Evolutionary conservation across 208 protist genomes (phyloP).

Genomic region (Acanthamoeba culbertsoni): DNA sequence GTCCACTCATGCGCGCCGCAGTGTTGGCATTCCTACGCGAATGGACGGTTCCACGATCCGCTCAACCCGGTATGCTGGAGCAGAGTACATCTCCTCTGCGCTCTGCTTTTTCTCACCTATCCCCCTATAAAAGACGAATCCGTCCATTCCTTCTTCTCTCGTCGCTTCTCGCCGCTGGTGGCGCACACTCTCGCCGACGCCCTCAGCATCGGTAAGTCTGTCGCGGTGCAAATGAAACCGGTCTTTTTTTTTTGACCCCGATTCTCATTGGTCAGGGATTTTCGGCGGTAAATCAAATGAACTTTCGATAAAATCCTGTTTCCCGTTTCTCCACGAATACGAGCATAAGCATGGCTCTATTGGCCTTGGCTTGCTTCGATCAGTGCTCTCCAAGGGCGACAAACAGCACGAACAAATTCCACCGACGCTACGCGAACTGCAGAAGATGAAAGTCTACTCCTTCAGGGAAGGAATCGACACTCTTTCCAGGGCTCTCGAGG

Average conservation of each 20-base stretch:
- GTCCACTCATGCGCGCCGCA: background rate
- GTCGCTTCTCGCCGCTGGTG: conserved; percentile 12
- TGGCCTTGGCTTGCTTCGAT: background rate
- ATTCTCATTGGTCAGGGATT: background rate
- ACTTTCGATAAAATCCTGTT: conserved; percentile 1
- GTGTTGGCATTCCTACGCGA: background rate
- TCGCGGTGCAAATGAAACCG: background rate
- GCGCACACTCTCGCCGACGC: background rate
- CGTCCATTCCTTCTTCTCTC: background rate
- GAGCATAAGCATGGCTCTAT: conserved; percentile 47
- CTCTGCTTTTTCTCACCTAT: background rate
- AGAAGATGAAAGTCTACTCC: conserved; percentile 39
- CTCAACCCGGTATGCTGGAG: background rate
- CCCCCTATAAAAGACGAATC: background rate
- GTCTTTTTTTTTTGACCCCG: background rate
- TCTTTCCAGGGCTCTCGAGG: background rate
- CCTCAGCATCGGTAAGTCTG: background rate
- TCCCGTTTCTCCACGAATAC: conserved; percentile 15
- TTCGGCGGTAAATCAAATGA: background rate
- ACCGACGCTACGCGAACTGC: background rate
- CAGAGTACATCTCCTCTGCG: no score
- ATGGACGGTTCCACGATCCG: background rate
- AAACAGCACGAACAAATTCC: background rate
- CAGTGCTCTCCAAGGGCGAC: background rate
- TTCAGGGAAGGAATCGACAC: conserved; percentile 18